Evolutionary conservation across 768 basidiomycete genomes (phyloP).

Genomic region (Pleurotus giganteus): DNA sequence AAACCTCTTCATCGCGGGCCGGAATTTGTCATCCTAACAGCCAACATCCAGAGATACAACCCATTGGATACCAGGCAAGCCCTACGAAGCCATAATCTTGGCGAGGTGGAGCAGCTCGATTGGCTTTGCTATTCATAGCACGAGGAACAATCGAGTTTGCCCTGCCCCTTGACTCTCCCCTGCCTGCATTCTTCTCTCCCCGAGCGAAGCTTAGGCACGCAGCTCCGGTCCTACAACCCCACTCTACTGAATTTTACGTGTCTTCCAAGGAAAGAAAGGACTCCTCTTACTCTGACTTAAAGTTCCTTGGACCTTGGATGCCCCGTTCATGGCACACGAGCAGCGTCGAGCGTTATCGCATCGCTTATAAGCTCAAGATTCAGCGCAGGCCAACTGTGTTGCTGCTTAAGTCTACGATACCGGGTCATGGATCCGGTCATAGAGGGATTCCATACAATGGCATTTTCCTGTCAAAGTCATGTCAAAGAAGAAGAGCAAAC

Average conservation of each 20-base stretch:
- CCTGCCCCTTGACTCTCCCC: background rate
- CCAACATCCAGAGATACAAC: background rate
- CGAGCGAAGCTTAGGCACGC: background rate
- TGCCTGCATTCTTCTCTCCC: background rate
- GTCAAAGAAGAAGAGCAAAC: too few relatives aligned
- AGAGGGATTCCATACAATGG: too few relatives aligned
- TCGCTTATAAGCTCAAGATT: too few relatives aligned
- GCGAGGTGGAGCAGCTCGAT: background rate
- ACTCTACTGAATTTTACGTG: background rate
- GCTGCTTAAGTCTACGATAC: too few relatives aligned
- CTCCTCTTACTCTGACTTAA: too few relatives aligned
- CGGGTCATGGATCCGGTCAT: too few relatives aligned
- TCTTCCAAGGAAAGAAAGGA: too few relatives aligned
- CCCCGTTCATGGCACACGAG: too few relatives aligned
- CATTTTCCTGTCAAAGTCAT: too few relatives aligned
- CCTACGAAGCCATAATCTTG: background rate
- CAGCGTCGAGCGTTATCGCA: too few relatives aligned
- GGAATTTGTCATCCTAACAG: background rate
- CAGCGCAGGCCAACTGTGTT: too few relatives aligned
- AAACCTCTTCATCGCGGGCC: background rate
- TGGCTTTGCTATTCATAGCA: background rate
- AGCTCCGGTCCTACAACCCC: background rate
- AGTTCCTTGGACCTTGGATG: too few relatives aligned
- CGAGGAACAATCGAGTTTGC: background rate
- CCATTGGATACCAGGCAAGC: background rate